phyloP scores from a whole-genome alignment of 306 rosid genomes.

The Cyamopsis tetragonoloba region DNA sequence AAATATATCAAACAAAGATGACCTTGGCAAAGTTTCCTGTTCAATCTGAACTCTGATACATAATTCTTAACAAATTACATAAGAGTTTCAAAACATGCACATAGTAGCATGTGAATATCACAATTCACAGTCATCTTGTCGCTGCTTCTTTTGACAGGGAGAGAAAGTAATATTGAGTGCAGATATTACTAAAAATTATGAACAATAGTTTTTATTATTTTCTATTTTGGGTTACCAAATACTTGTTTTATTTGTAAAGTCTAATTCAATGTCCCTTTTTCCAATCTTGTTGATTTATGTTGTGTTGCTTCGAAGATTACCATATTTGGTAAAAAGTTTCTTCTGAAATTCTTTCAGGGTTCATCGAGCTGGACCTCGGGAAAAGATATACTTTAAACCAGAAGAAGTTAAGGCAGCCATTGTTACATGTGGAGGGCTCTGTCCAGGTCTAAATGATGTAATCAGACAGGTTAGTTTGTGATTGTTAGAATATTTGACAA shows the following conservation, averaged over 20 bases:
- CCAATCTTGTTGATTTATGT: background rate
- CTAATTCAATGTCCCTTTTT: background rate
- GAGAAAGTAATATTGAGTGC: background rate
- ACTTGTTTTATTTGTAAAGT: background rate
- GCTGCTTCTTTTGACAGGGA: background rate
- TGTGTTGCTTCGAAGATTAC: background rate
- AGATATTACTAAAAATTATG: background rate
- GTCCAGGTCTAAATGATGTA: constrained; percentile 99
- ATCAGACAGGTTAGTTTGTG: constrained; percentile 88
- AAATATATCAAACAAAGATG: background rate
- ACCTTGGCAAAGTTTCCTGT: background rate
- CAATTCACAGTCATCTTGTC: background rate
- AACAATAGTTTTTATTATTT: background rate
- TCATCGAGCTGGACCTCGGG: constrained; percentile 98
- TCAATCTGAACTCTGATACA: constrained; percentile 7
- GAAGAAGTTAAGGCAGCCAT: constrained; percentile 97
- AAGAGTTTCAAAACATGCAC: background rate
- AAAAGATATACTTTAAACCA: constrained; percentile 79
- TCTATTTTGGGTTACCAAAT: background rate
- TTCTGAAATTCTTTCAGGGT: constrained; percentile 56
- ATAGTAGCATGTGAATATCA: background rate
- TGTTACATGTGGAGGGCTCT: constrained; percentile 97
- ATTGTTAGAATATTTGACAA: too few species aligned
- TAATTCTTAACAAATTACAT: background rate
- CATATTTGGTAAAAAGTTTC: background rate